Conservation (phyloP, 106 monocot species). For the Dioscorea dumetorum region DNA sequence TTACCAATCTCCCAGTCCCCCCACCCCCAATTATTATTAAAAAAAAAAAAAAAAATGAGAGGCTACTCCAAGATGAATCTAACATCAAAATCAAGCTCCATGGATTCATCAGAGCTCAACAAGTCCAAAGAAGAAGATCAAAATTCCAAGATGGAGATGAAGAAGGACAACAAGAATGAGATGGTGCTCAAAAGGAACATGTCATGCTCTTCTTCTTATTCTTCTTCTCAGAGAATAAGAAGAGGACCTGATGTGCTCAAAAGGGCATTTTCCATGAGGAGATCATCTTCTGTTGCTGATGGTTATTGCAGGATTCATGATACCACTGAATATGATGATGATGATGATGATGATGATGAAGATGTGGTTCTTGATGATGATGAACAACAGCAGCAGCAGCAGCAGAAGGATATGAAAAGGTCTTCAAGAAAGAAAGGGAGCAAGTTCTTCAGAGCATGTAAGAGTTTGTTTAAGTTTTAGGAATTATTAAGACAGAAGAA, state of each 20-base stretch:
- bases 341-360: neutral
- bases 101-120: slow-evolving; percentile 17
- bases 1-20: too few species aligned
- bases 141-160: neutral
- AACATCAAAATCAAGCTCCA: slow-evolving; percentile 21
- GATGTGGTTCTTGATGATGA: slow-evolving; percentile 5
- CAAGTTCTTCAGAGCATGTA: slow-evolving; percentile 8
- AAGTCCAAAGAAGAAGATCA: neutral
- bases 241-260: slow-evolving; percentile 2
- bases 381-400: neutral
- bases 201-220: slow-evolving; percentile 18
- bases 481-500: too few species aligned
- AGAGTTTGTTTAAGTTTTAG: slow-evolving; percentile 10
- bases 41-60: slow-evolving; percentile 6
- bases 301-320: slow-evolving; percentile 30
- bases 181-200: slow-evolving; percentile 19
- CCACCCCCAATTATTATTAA: too few species aligned
- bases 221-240: slow-evolving; percentile 4
- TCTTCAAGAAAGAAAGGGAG: neutral
- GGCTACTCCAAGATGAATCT: slow-evolving; percentile 19
- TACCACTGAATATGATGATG: neutral
- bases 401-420: neutral
- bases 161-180: neutral
- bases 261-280: slow-evolving; percentile 43
- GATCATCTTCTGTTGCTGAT: slow-evolving; percentile 4